A percentile compares a stretch with the other conserved stretches of the same genome.
These are phyloP conservation scores for Dentiscutata heterogama DNA, from an alignment of 371 early-diverging fungal species.

Conservation along the genomic window DNA sequence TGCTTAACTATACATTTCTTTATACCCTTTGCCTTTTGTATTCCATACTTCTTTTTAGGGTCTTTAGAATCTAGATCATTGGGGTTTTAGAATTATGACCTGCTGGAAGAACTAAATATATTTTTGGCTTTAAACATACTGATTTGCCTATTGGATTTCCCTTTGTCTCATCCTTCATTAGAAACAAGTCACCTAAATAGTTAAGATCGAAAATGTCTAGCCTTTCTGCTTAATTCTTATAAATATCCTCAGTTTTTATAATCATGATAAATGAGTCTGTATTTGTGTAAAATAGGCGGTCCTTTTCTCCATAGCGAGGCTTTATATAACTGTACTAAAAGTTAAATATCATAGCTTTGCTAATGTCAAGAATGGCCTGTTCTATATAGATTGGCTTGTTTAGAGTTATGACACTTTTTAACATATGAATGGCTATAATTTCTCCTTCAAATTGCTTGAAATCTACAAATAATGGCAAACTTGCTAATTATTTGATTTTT, in stretches of 20 bases:
- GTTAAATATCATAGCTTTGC: constrained; percentile 24
- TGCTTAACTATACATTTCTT: constrained; percentile 36
- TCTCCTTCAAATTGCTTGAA: constrained; percentile 19
- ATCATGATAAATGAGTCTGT: constrained; percentile 33
- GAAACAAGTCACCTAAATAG: constrained; percentile 34
- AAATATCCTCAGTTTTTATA: constrained; percentile 1
- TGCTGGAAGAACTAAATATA: constrained; percentile 40
- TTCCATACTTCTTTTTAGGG: too few species aligned
- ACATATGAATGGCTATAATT: constrained; percentile 8
- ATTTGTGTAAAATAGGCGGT: constrained; percentile 35
- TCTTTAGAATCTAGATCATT: too few species aligned
- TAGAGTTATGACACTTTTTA: constrained; percentile 7
- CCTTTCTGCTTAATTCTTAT: constrained; percentile 8
- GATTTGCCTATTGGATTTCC: constrained; percentile 9
- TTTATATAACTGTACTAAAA: constrained; percentile 17
- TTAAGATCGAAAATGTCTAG: not conserved
- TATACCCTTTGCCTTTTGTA: too few species aligned
- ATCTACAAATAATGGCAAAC: not conserved
- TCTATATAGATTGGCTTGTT: not conserved
- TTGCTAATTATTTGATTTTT: constrained; percentile 26
- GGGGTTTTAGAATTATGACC: constrained; percentile 27
- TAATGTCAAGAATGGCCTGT: constrained; percentile 6
- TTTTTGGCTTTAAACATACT: constrained; percentile 43
- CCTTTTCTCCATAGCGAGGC: constrained; percentile 36
- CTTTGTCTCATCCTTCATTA: constrained; percentile 38